Conservation (phyloP, 2,329 filamentous ascomycete genomes). For the Hypoxylon sp. region DNA sequence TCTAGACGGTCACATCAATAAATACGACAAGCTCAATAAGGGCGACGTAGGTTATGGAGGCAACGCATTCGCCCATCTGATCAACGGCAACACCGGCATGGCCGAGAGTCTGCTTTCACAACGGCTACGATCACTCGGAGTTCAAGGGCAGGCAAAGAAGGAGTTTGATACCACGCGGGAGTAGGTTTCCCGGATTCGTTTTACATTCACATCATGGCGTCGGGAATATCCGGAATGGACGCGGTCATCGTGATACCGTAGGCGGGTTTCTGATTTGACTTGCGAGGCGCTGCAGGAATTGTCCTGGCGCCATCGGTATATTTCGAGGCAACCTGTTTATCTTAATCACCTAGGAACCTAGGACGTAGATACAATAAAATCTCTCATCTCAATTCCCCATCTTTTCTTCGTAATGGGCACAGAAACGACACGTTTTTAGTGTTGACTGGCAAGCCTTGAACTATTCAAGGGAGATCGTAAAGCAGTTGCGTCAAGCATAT, state of each 20-base stretch:
- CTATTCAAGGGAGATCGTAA: too few relatives aligned
- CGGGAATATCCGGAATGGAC: neutral
- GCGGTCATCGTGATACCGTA: slow-evolving; percentile 1
- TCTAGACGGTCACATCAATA: slow-evolving; percentile 40
- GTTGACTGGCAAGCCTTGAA: too few relatives aligned
- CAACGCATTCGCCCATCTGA: slow-evolving; percentile 55
- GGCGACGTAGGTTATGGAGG: slow-evolving; percentile 70
- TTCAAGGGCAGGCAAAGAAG: slow-evolving; percentile 43
- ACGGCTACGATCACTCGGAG: slow-evolving; percentile 69
- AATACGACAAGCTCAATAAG: slow-evolving; percentile 73
- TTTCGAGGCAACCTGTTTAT: neutral
- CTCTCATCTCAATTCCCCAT: too few relatives aligned
- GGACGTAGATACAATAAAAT: too few relatives aligned
- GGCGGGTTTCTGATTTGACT: slow-evolving; percentile 8
- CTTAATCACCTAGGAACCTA: neutral
- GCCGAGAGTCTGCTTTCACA: slow-evolving; percentile 75
- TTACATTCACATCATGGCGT: slow-evolving; percentile 8
- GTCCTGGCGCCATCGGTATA: slow-evolving; percentile 3
- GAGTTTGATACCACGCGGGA: slow-evolving; percentile 22
- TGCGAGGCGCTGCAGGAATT: neutral
- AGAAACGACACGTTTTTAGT: too few relatives aligned
- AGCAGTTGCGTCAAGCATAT: too few relatives aligned
- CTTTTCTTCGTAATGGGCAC: too few relatives aligned
- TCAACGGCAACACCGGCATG: slow-evolving; percentile 51
- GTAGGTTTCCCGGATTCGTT: slow-evolving; percentile 12